Evolutionary conservation across 140 eudicot species (phyloP), one percentile per base, ranked within the genome.

Genomic region (Cichorium intybus): DNA sequence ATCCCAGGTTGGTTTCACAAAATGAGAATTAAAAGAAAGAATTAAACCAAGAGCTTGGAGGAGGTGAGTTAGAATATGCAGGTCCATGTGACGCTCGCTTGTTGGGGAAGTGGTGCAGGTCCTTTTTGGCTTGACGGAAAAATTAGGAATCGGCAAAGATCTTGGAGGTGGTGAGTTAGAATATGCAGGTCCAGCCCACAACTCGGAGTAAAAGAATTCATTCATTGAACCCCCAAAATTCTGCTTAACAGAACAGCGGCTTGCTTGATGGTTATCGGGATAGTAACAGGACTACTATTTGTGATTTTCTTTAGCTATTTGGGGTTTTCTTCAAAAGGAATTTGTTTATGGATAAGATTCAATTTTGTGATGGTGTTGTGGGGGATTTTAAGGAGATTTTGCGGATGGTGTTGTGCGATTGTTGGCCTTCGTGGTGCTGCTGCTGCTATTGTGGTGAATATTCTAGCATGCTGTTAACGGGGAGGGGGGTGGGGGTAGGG

Each of bases 171-270:
- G 99, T 7, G 99, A 93, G 70, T 86, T 88, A 10, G 95, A 93
- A 75, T 88, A 93, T 9, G 95, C 88, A 34, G 99, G 99, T 34
- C 99, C 99, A 64, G 99, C 99, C 99, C 99, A 93, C 12, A 64
- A 87, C 86, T 93, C 97, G 33, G 95, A 79, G 69, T 75, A 83
- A 24, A 70, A 66, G 46, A 81, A 63, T 6, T 77, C 75, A 67
- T 26, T 61, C 39, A 33, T 37, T 57, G 26, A 61, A 66, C 24
- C 71, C 33, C 58, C 75, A 52, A 16, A 29, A 20, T 29, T 24
- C 17, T 47, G 52, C 37, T 47, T 61, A 2, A 52, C 34, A 16
- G 72, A 45, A 66, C 24, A 50, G 53, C 80, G 33, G 60, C 78
- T 43, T 69, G 64, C 37, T 72, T 70, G 28, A 73, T 37, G 33